Conservation (phyloP, 2,329 filamentous ascomycete genomes). For the Cercospora beticola region DNA sequence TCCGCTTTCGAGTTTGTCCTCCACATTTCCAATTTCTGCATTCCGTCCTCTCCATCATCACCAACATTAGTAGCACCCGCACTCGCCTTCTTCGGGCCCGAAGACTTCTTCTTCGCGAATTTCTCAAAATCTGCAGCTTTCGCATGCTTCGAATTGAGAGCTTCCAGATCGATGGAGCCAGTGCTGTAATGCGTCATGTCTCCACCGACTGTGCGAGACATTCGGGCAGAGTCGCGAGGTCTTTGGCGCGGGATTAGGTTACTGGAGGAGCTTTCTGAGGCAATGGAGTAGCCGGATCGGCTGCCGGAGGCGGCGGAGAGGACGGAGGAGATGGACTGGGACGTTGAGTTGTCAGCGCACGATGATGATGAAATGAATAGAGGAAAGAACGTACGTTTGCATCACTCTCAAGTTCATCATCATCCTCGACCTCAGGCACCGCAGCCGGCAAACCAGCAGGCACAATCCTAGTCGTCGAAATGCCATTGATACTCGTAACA, state of each 20-base stretch:
- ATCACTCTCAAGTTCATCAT: background rate
- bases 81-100: background rate
- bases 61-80: background rate
- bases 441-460: slow-evolving; percentile 10
- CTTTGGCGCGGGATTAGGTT: background rate
- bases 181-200: background rate
- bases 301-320: background rate
- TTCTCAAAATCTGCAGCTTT: slow-evolving; percentile 14
- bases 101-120: background rate
- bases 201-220: background rate
- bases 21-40: slow-evolving; percentile 7
- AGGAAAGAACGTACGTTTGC: background rate
- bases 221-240: background rate
- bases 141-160: slow-evolving; percentile 1
- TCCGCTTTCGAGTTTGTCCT: slow-evolving; percentile 6
- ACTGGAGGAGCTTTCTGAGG: background rate
- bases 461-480: slow-evolving; percentile 3
- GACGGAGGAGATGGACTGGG: background rate
- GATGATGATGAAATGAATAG: background rate
- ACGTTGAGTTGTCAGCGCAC: background rate
- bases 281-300: background rate
- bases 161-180: slow-evolving; percentile 14
- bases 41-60: background rate
- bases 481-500: background rate
- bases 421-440: slow-evolving; percentile 1